phyloP scores from a whole-genome alignment of 1,284 basidiomycete genomes.

The Wallemia ichthyophaga region DNA sequence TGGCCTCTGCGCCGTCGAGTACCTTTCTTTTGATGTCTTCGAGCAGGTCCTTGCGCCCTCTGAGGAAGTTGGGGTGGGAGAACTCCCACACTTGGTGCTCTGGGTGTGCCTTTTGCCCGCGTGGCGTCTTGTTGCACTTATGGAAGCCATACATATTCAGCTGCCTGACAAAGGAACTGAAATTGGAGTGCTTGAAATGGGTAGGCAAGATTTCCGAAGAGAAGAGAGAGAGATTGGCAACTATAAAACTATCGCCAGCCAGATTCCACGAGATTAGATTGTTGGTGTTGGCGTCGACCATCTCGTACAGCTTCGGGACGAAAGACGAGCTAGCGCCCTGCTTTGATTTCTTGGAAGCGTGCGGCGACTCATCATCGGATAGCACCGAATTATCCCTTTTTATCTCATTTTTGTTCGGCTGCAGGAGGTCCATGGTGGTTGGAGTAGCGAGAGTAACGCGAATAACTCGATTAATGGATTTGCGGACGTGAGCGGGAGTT shows the following conservation, averaged over 20 bases:
- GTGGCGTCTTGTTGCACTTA: constrained; percentile 32
- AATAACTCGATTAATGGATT: neutral
- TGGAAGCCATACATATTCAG: constrained; percentile 52
- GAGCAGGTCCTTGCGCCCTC: constrained; percentile 44
- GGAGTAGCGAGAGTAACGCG: neutral
- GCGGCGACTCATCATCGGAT: neutral
- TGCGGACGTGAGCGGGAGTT: too few relatives aligned
- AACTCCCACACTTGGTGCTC: constrained; percentile 68
- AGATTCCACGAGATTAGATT: neutral
- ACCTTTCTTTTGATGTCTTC: constrained; percentile 64
- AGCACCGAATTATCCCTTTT: neutral
- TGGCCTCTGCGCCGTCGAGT: constrained; percentile 24
- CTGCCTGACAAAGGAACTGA: constrained; percentile 62
- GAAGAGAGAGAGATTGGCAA: neutral
- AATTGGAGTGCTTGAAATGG: constrained; percentile 20
- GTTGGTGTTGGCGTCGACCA: neutral
- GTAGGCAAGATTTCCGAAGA: neutral
- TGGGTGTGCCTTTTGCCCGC: constrained; percentile 42
- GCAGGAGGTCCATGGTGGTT: neutral
- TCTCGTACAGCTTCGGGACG: neutral
- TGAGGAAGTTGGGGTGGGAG: constrained; percentile 54
- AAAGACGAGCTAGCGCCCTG: neutral
- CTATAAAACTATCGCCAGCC: neutral
- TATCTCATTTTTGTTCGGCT: neutral
- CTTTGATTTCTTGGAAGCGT: neutral